These are phyloP conservation scores for Oryza longistaminata DNA, from an alignment of 176 grass and related monocot genomes.

Conservation along the genomic window DNA sequence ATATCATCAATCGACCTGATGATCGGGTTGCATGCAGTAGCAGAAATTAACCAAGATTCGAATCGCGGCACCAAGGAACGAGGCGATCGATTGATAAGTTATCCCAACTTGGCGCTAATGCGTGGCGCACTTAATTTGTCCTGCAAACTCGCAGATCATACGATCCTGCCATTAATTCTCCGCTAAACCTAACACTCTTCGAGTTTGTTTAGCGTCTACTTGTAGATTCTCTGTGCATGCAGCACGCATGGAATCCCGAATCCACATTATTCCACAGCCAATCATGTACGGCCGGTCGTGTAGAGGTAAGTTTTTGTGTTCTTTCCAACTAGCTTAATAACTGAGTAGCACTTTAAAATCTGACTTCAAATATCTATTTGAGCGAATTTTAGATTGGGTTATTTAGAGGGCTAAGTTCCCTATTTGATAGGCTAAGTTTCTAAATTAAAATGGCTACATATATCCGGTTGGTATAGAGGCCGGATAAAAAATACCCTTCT, in stretches of 20 bases:
- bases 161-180: not conserved
- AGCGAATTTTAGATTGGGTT: too few species aligned
- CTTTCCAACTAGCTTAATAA: too few species aligned
- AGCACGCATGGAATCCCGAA: not conserved
- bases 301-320: too few species aligned
- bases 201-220: constrained; percentile 9
- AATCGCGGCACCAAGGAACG: not conserved
- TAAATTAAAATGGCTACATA: too few species aligned
- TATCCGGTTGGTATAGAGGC: too few species aligned
- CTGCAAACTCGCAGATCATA: not conserved
- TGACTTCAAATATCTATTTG: too few species aligned
- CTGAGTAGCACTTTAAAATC: too few species aligned
- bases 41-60: constrained; percentile 4
- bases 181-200: not conserved
- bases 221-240: constrained; percentile 14
- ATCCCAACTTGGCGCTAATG: constrained; percentile 22
- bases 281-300: too few species aligned
- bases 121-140: constrained; percentile 25
- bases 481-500: too few species aligned
- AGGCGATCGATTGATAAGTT: not conserved
- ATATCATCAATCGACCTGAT: not conserved
- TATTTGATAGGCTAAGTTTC: too few species aligned
- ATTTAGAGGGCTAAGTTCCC: too few species aligned
- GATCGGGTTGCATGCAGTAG: too few species aligned
- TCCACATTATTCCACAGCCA: not conserved